phyloP scores from a whole-genome alignment of 78 protist genomes.

The Pigoraptor vietnamica region DNA sequence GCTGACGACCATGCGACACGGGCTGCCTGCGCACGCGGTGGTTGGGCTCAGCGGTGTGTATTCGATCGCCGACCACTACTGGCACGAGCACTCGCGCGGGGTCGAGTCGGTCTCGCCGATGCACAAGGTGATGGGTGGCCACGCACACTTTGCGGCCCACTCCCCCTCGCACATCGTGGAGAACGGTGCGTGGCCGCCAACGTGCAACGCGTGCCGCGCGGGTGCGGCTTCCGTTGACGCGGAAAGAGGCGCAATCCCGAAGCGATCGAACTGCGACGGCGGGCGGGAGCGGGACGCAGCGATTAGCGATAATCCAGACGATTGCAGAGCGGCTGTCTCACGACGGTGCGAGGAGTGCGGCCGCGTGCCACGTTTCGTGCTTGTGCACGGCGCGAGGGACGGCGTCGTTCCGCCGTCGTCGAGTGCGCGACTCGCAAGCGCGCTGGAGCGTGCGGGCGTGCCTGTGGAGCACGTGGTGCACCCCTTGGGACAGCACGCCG shows the following conservation, averaged over 20 bases:
- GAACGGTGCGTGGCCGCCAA: background rate
- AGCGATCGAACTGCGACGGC: too few relatives aligned
- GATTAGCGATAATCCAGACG: too few relatives aligned
- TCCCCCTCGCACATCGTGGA: background rate
- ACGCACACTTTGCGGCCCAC: background rate
- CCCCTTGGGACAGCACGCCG: background rate
- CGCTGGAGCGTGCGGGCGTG: background rate
- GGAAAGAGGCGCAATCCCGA: background rate
- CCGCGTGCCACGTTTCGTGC: background rate
- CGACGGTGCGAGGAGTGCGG: background rate
- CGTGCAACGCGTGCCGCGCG: background rate
- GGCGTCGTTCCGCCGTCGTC: background rate
- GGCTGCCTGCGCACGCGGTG: background rate
- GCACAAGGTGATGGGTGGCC: background rate
- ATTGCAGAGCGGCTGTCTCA: too few relatives aligned
- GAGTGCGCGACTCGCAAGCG: background rate
- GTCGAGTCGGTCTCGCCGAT: background rate
- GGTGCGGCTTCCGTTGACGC: background rate
- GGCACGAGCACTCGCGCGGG: background rate
- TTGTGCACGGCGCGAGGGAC: background rate
- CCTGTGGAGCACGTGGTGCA: background rate
- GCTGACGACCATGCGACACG: background rate
- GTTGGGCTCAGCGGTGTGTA: background rate
- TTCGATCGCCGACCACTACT: background rate
- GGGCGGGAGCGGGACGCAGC: too few relatives aligned